A percentile compares a stretch with the other conserved stretches of the same genome.
Conservation (phyloP, 116 monocot species). For the Phalaenopsis hybrid region DNA sequence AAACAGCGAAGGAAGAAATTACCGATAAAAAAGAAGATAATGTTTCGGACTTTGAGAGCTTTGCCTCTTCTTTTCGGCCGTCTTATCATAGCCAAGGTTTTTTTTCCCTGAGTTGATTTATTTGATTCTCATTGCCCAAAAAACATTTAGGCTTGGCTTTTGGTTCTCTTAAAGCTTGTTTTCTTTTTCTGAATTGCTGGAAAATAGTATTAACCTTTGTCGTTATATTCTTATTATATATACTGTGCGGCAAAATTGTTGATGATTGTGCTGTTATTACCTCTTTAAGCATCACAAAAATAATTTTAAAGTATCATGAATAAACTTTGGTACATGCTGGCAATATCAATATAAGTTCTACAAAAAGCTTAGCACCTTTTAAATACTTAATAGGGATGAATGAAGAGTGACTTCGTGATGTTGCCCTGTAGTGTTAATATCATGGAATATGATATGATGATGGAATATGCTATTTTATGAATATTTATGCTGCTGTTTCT, state of each 20-base stretch:
- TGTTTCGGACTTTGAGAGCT: constrained; percentile 36
- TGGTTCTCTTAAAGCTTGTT: not conserved
- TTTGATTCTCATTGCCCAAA: not conserved
- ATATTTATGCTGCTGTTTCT: no score
- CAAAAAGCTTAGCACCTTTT: no score
- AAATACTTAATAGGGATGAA: no score
- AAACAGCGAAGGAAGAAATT: not conserved
- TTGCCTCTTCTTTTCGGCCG: constrained; percentile 40
- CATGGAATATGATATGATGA: no score
- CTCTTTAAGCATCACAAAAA: no score
- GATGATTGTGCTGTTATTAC: not conserved
- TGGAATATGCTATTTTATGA: no score
- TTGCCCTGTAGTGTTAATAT: no score
- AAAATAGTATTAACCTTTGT: not conserved
- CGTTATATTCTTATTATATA: not conserved
- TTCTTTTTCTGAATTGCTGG: not conserved
- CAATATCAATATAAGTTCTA: no score
- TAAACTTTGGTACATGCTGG: no score
- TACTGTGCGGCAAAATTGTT: not conserved
- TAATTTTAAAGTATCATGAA: no score
- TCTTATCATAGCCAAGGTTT: constrained; percentile 73
- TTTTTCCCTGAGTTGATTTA: not conserved
- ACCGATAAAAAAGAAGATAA: constrained; percentile 9
- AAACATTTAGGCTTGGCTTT: not conserved
- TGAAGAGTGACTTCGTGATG: no score